phyloP scores from a whole-genome alignment of 2,329 filamentous ascomycete species.

The Arachnomyces sp. region DNA sequence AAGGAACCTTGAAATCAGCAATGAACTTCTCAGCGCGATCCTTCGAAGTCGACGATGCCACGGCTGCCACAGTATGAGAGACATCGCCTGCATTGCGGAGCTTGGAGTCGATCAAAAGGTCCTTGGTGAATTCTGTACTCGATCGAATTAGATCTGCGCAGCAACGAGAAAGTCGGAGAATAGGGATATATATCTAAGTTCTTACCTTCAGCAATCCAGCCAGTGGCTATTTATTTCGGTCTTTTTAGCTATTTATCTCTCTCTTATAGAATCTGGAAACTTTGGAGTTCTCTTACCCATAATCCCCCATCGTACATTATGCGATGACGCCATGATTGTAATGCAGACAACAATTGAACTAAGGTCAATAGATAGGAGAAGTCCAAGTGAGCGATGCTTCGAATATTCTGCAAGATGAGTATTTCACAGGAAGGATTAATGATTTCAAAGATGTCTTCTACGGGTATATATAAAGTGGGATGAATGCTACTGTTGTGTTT shows the following conservation, averaged over 20 bases:
- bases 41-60: slow-evolving; percentile 67
- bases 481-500: too few species aligned
- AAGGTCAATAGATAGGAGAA: background rate
- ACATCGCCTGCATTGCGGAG: slow-evolving; percentile 63
- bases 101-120: slow-evolving; percentile 66
- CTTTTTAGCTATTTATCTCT: slow-evolving; percentile 4
- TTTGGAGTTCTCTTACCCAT: slow-evolving; percentile 26
- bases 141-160: background rate
- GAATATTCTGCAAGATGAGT: too few species aligned
- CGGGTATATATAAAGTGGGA: too few species aligned
- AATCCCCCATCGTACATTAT: slow-evolving; percentile 37
- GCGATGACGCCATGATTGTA: slow-evolving; percentile 21
- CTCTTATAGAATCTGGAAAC: background rate
- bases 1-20: slow-evolving; percentile 58
- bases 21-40: slow-evolving; percentile 65
- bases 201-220: slow-evolving; percentile 35
- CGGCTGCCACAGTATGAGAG: slow-evolving; percentile 67
- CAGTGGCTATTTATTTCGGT: slow-evolving; percentile 28
- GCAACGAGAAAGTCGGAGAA: background rate
- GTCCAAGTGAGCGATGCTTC: too few species aligned
- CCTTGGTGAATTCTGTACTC: slow-evolving; percentile 56
- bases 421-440: too few species aligned
- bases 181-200: slow-evolving; percentile 3
- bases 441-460: too few species aligned
- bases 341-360: background rate